Evolutionary conservation across 768 basidiomycete genomes (phyloP), one percentile per base, ranked within the genome.

Genomic region (Boletellus sp.): DNA sequence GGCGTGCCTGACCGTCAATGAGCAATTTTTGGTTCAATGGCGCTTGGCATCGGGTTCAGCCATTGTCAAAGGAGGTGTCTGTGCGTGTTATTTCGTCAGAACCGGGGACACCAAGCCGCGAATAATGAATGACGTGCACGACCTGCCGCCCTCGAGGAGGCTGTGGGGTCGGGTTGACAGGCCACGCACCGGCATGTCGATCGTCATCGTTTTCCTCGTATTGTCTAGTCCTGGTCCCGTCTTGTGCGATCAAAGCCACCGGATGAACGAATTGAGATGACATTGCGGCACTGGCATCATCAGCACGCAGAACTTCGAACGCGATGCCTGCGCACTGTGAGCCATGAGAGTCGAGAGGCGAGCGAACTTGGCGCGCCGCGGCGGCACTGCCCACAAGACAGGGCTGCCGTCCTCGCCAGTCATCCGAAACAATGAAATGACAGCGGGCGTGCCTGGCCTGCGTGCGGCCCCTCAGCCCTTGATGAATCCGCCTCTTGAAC

Each of bases 371-470:
- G 28, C 9, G 28, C 28, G 11, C 28, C 9, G 28, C 28, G 28
- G 11, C 28, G n/a, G n/a, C n/a, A 28, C 28, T 28, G 9, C 28
- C 28, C 28, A 11, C 28, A 28, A 28, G 11, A 28, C 28, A 26
- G 17, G n/a, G 10, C 41, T 10, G 5, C 23, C 33, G 23, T 20
- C 42, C 38, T 19, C 40, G 23, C 8, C 2, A 32, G 28, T 17
- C 35, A 22, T 3, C 17, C 19, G 37, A 39, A 20, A 31, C n/a
- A 11, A 32, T n/a, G 12, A 2, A n/a, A n/a, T n/a, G n/a, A n/a
- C n/a, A 40, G 20, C 52, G 58, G 58, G 13, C 45, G 43, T 33
- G 1, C 40, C 42, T 40, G 50, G 42, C 59, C 58, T 50, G 23
- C 45, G 51, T 60, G 58, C 28, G 54, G 53, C 22, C 3, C 38